Base-by-base conservation (phyloP, 352 stramenopile species). In the Pilasporangium apinafurcum region DNA sequence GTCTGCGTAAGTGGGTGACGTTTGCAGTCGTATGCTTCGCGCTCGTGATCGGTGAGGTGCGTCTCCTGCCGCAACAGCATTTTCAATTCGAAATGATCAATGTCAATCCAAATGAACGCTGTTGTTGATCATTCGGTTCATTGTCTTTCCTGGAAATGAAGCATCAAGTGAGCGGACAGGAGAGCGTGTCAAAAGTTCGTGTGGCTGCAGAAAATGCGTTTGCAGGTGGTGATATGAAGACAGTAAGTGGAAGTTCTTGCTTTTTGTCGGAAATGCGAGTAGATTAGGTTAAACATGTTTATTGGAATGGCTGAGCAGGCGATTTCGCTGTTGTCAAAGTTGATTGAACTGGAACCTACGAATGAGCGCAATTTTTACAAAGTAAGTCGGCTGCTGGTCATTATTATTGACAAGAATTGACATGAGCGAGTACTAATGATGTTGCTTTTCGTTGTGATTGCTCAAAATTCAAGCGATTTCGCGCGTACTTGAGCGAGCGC, bases 311-410 rank as follows among this genome's bases (percentile, higher is more conserved):
- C 32, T 12, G 35, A 5, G 10, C 24, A 86, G 75, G 76, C 79
- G 28, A 86, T 89, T 41, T 71, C 72, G 45, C 62, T 92, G 29
- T 61, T 86, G 14, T 85, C 79, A 29, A 87, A 86, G 60, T 59
- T 89, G 24, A 89, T 92, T 38, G 73, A 89, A 47, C 41, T 89
- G 20, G 79, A 92, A 38, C 76, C 79, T 8, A 67, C 31, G 41
- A 89, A 89, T 51, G 79, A 92, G 48, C 74, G 77, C 48, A 83
- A 89, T 51, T 86, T 86, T 34, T 92, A 89, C 73, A 89, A 92
- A 34, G 59, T 68, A 17, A 4, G 34, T 28, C 10, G 14, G n/a
- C 25, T n/a, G n/a, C n/a, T n/a, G n/a, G n/a, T n/a, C n/a, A n/a
- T n/a, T n/a, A n/a, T n/a, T n/a, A n/a, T n/a, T n/a, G n/a, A n/a